Base-by-base conservation (phyloP, 345 rosid genomes). In the Hibiscus syriacus region DNA sequence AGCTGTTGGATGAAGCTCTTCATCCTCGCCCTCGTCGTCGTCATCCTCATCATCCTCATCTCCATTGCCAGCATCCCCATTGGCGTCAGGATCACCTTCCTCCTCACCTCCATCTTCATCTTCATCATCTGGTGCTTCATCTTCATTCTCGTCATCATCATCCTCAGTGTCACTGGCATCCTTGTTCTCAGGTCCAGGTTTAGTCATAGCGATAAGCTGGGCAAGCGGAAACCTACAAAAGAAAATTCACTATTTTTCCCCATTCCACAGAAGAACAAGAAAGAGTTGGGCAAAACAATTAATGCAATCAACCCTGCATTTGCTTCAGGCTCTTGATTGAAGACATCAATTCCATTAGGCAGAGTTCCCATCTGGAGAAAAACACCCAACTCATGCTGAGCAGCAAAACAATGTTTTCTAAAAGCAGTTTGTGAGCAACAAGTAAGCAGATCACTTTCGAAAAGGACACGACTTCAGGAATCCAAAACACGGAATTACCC, bases 151-250 rank as follows among this genome's bases (percentile, higher is more conserved):
- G 0, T 78, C 83, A 0, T 76, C 85, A 27, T 85, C 86, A 22
- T 85, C 86, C 64, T 85, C 87, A 6, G 81, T 78, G 36, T 85
- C 87, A 57, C 87, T 73, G 17, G 70, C 79, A 62, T 85, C 90
- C 64, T 70, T 68, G 55, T 75, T 85, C 67, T 81, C 80, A 0
- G 78, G 77, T 64, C 71, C 80, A 66, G 80, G 78, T 73, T 80
- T 78, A 59, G 62, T 78, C 77, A 64, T 64, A 4, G 60, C 53
- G 48, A 69, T 74, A 45, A 77, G 80, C 74, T 83, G 75, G 6
- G 53, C 68, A 55, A 83, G 22, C 6, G 84, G 84, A 60, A 83
- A 79, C 66, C 85, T 85, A 76, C 76, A 78, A 62, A 50, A 71
- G 20, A 34, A 67, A 55, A 26, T 5, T 7, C 12, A 43, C 55